phyloP scores from a whole-genome alignment of 768 basidiomycete genomes.

The Phanerodontia chrysosporium region DNA sequence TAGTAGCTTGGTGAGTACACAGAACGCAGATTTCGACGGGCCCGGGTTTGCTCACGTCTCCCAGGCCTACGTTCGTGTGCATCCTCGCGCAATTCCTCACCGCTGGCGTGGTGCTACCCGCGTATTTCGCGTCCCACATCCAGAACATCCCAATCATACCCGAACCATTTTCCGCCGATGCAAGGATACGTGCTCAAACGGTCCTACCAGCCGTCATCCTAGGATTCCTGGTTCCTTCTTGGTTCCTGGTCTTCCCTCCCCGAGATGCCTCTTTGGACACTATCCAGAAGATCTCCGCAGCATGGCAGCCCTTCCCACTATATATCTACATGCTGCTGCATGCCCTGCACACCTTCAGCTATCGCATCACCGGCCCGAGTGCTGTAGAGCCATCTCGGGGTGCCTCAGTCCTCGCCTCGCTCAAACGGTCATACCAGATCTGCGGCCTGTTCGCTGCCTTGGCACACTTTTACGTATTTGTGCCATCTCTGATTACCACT shows the following conservation, averaged over 20 bases:
- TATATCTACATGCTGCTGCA: constrained; percentile 1
- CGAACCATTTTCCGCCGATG: neutral
- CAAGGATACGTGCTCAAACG: neutral
- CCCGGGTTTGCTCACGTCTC: neutral
- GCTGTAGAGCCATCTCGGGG: neutral
- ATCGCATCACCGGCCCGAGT: neutral
- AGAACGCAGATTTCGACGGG: neutral
- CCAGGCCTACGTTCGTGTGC: constrained; percentile 7
- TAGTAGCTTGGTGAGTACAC: neutral
- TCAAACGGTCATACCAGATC: constrained; percentile 3
- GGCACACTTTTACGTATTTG: constrained; percentile 1
- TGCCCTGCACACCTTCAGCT: neutral
- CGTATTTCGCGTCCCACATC: constrained; percentile 7
- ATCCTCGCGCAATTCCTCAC: constrained; percentile 10
- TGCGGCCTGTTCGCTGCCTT: constrained; percentile 6
- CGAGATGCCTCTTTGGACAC: neutral
- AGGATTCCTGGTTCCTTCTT: constrained; percentile 6
- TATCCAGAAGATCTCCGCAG: constrained; percentile 10
- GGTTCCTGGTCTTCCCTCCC: constrained; percentile 6
- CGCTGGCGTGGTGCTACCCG: constrained; percentile 9
- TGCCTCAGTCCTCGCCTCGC: neutral
- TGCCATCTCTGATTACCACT: constrained; percentile 1
- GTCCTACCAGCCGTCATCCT: constrained; percentile 5
- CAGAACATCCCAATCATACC: neutral
- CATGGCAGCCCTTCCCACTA: constrained; percentile 14